Percentiles rank a stretch among this genome's conserved stretches.
Conservation (phyloP, 768 basidiomycete genomes). For the Ramaria rubella region DNA sequence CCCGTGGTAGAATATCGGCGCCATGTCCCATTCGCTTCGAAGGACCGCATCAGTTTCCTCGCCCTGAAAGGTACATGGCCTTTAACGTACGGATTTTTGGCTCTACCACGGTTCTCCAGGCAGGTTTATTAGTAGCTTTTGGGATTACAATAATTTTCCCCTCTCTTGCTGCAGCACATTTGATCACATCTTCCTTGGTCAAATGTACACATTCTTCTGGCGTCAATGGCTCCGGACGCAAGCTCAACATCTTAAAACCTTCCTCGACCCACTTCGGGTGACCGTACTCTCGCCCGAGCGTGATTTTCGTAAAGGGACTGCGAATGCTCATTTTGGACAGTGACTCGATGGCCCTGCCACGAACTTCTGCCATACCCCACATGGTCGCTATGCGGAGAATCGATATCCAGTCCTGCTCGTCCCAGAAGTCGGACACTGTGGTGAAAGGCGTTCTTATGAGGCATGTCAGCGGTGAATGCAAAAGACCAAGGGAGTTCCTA, state of each 20-base stretch:
- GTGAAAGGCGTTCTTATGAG: background rate
- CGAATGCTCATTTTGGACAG: background rate
- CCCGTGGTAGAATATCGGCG: too few species aligned
- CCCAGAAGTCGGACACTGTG: background rate
- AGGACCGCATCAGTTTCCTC: too few species aligned
- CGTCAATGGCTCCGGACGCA: conserved; percentile 43
- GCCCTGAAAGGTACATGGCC: too few species aligned
- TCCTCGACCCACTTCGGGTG: background rate
- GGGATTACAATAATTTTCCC: too few species aligned
- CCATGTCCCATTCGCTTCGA: too few species aligned
- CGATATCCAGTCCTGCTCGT: conserved; percentile 42
- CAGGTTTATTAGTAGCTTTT: too few species aligned
- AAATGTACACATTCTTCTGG: conserved; percentile 48
- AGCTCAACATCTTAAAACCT: conserved; percentile 32
- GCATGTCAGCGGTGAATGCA: too few species aligned
- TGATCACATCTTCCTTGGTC: background rate
- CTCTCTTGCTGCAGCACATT: background rate
- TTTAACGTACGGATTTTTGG: too few species aligned
- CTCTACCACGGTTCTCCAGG: too few species aligned
- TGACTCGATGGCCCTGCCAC: background rate
- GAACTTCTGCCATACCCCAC: conserved; percentile 31
- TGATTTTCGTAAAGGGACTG: background rate
- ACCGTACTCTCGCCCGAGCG: background rate
- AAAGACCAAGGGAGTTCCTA: conserved; percentile 24
- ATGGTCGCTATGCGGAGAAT: conserved; percentile 47